A percentile compares a stretch with the other conserved stretches of the same genome.
Conservation (phyloP, 2,329 filamentous ascomycete species). For the Septoria linicola region DNA sequence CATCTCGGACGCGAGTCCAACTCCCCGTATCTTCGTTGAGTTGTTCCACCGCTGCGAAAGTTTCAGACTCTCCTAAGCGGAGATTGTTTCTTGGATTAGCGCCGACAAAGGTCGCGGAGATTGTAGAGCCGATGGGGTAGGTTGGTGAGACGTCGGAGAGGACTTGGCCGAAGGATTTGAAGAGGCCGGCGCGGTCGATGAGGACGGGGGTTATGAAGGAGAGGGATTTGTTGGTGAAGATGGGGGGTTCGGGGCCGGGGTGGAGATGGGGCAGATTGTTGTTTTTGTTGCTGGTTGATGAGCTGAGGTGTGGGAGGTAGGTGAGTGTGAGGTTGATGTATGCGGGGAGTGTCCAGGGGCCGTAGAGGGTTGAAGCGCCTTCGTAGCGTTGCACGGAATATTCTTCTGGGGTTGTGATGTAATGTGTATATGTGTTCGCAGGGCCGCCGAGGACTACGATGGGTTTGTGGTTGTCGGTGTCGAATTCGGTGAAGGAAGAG, state of each 20-base stretch:
- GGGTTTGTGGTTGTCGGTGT: slow-evolving; percentile 54
- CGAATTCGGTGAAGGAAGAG: slow-evolving; percentile 22
- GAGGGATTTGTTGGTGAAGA: slow-evolving; percentile 73
- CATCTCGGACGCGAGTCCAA: slow-evolving; percentile 70
- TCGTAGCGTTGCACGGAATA: slow-evolving; percentile 87
- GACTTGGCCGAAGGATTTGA: slow-evolving; percentile 70
- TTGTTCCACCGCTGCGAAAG: slow-evolving; percentile 74
- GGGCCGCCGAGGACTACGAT: slow-evolving; percentile 84
- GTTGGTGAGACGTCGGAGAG: slow-evolving; percentile 53
- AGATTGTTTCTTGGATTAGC: slow-evolving; percentile 91
- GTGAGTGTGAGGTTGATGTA: slow-evolving; percentile 84
- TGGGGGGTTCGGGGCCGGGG: slow-evolving; percentile 65
- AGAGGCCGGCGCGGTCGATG: slow-evolving; percentile 65
- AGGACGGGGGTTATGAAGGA: slow-evolving; percentile 80
- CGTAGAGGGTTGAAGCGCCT: slow-evolving; percentile 88
- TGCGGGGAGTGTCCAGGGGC: slow-evolving; percentile 75
- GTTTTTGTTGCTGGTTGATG: too few relatives aligned
- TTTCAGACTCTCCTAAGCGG: slow-evolving; percentile 70
- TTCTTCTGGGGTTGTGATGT: slow-evolving; percentile 75
- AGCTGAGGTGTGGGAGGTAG: slow-evolving; percentile 65
- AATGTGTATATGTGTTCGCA: slow-evolving; percentile 87
- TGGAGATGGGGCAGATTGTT: slow-evolving; percentile 38
- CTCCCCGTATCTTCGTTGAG: slow-evolving; percentile 44
- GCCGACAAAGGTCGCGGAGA: slow-evolving; percentile 72
- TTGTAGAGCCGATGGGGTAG: slow-evolving; percentile 56